Evolutionary conservation across 2,329 filamentous ascomycete species (phyloP).

Genomic region (Claviceps monticola): DNA sequence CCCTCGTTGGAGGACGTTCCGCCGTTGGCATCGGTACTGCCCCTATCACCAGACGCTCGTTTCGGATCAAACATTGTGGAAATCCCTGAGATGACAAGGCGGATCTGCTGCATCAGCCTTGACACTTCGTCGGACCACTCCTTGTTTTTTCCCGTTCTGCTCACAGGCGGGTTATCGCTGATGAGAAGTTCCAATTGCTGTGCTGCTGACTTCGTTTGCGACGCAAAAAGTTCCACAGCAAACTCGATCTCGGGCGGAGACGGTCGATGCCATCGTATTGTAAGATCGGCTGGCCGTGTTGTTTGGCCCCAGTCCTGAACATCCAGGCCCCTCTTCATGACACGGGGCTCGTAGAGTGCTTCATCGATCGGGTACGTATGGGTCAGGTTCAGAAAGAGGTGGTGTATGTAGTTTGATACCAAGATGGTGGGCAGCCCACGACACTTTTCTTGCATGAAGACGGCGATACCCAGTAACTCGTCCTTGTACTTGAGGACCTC

Average conservation of each 20-base stretch:
- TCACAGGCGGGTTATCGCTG: constrained; percentile 66
- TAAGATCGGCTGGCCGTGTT: constrained; percentile 61
- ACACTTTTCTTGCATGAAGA: constrained; percentile 95
- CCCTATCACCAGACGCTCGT: constrained; percentile 44
- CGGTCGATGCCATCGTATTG: constrained; percentile 84
- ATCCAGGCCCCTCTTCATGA: constrained; percentile 56
- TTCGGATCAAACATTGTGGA: constrained; percentile 79
- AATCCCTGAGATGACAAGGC: constrained; percentile 81
- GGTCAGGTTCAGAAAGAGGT: constrained; percentile 85
- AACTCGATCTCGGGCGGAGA: constrained; percentile 70
- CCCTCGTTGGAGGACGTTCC: not conserved
- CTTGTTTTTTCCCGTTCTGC: constrained; percentile 88
- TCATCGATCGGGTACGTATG: constrained; percentile 89
- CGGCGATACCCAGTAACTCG: constrained; percentile 78
- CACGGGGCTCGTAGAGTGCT: constrained; percentile 68
- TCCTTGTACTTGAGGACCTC: constrained; percentile 81
- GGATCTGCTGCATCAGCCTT: constrained; percentile 71
- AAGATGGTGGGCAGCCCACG: constrained; percentile 88
- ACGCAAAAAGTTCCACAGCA: constrained; percentile 77
- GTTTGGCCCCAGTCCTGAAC: constrained; percentile 73
- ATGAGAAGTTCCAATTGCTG: constrained; percentile 66
- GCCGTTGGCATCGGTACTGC: constrained; percentile 29
- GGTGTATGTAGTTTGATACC: constrained; percentile 95
- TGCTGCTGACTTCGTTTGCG: constrained; percentile 65
- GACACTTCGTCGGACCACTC: constrained; percentile 98